Evolutionary conservation across 208 protist genomes (phyloP).

Genomic region (Leishmania braziliensis): DNA sequence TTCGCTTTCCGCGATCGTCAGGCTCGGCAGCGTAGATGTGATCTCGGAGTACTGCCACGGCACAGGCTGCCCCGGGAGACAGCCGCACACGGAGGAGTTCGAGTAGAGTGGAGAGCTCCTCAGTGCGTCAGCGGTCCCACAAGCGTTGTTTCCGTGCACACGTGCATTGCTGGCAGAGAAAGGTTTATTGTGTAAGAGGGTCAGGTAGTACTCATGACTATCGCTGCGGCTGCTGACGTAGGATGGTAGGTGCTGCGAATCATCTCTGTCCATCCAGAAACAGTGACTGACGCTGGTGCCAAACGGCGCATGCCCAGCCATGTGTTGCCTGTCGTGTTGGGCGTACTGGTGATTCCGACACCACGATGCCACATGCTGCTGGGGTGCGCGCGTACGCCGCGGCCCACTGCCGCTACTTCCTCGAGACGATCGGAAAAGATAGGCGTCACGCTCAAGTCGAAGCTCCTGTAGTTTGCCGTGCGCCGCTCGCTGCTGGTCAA

Average conservation of each 20-base stretch:
- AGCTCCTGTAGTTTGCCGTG: slow-evolving; percentile 25
- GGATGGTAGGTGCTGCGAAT: background rate
- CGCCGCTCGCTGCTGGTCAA: slow-evolving; percentile 14
- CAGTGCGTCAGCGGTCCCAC: background rate
- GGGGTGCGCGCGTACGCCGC: background rate
- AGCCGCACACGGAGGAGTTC: background rate
- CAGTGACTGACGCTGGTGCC: slow-evolving; percentile 17
- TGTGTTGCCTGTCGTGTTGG: background rate
- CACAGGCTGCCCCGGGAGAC: background rate
- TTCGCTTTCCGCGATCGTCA: background rate
- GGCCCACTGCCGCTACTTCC: background rate
- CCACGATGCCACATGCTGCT: background rate
- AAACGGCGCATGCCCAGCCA: slow-evolving; percentile 13
- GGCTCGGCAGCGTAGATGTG: background rate
- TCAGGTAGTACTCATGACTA: background rate
- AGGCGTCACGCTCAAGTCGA: slow-evolving; percentile 11
- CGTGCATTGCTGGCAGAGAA: background rate
- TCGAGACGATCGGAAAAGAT: background rate
- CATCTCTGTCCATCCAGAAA: slow-evolving; percentile 4
- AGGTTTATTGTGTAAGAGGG: background rate
- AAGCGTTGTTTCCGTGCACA: background rate
- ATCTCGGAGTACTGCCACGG: slow-evolving; percentile 7
- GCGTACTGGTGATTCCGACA: background rate
- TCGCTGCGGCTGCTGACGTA: background rate
- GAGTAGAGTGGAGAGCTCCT: background rate